phyloP scores from a whole-genome alignment of 352 stramenopile genomes.

The Aphanomyces cochlioides region DNA sequence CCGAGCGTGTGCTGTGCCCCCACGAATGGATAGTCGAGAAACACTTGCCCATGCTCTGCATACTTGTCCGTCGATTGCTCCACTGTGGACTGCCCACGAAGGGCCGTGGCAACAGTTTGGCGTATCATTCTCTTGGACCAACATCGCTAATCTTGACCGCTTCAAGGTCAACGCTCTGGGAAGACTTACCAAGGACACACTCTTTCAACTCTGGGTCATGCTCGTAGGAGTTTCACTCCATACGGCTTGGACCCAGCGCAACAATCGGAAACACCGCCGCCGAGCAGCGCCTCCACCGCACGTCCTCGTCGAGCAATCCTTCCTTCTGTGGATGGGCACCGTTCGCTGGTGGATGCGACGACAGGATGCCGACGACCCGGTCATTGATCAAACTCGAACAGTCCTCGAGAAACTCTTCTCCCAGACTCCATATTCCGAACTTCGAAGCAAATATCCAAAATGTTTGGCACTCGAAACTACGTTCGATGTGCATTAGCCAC shows the following conservation, averaged over 20 bases:
- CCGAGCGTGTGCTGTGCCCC: not conserved
- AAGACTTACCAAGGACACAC: not conserved
- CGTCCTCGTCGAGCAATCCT: too few species aligned
- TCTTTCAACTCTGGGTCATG: not conserved
- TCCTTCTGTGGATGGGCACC: too few species aligned
- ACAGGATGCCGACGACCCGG: too few species aligned
- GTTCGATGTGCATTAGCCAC: conserved; percentile 1
- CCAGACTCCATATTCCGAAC: too few species aligned
- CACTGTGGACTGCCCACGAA: not conserved
- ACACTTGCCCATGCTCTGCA: not conserved
- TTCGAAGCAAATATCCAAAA: too few species aligned
- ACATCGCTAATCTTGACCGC: not conserved
- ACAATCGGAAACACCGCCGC: too few species aligned
- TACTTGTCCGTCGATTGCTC: not conserved
- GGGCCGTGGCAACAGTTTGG: not conserved
- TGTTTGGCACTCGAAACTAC: not conserved
- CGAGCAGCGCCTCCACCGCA: too few species aligned
- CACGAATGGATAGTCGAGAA: not conserved
- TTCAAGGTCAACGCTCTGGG: not conserved
- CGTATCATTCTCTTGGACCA: not conserved
- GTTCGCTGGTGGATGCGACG: too few species aligned
- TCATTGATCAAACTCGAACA: too few species aligned
- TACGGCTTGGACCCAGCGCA: too few species aligned
- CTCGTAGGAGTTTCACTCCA: not conserved
- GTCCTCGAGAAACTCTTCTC: too few species aligned